A percentile compares a stretch with the other conserved stretches of the same genome.
phyloP scores from a whole-genome alignment of 2,329 filamentous ascomycete species.

The Aspergillus carbonarius region DNA sequence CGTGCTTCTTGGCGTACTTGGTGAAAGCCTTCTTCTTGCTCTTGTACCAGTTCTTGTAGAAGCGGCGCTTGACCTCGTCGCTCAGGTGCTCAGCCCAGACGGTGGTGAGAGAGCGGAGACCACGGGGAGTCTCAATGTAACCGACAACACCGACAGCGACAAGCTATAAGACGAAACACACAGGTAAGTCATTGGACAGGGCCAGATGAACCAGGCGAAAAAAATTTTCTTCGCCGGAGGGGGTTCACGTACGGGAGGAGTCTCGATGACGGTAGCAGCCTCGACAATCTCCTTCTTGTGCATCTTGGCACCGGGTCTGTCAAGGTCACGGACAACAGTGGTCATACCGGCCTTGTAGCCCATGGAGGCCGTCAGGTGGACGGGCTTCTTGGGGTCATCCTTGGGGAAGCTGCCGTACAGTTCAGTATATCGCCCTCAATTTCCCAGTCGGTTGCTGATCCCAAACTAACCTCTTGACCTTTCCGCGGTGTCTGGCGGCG shows the following conservation, averaged over 20 bases:
- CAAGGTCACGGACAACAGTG: slow-evolving; percentile 98
- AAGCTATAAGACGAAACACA: slow-evolving; percentile 65
- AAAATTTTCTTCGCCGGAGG: background rate
- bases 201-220: too few relatives aligned
- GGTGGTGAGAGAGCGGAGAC: slow-evolving; percentile 98
- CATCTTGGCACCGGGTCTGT: slow-evolving; percentile 98
- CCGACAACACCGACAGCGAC: slow-evolving; percentile 99
- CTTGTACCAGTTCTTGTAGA: slow-evolving; percentile 99
- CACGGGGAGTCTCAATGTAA: slow-evolving; percentile 99
- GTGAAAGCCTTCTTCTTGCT: slow-evolving; percentile 99
- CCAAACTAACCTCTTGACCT: slow-evolving; percentile 87
- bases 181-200: background rate
- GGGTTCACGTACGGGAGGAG: slow-evolving; percentile 77
- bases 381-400: slow-evolving; percentile 99
- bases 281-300: slow-evolving; percentile 99
- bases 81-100: slow-evolving; percentile 99
- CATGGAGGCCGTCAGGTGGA: slow-evolving; percentile 96
- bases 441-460: slow-evolving; percentile 8
- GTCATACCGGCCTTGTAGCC: slow-evolving; percentile 99
- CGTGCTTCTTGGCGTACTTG: slow-evolving; percentile 99
- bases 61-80: slow-evolving; percentile 98
- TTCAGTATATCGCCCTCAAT: slow-evolving; percentile 30
- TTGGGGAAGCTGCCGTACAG: slow-evolving; percentile 79
- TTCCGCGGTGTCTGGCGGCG: slow-evolving; percentile 88
- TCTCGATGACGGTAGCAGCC: slow-evolving; percentile 84